Percentiles rank a stretch among this genome's conserved stretches.
phyloP scores from a whole-genome alignment of 1,284 basidiomycete genomes.

The Blastosporella zonata region DNA sequence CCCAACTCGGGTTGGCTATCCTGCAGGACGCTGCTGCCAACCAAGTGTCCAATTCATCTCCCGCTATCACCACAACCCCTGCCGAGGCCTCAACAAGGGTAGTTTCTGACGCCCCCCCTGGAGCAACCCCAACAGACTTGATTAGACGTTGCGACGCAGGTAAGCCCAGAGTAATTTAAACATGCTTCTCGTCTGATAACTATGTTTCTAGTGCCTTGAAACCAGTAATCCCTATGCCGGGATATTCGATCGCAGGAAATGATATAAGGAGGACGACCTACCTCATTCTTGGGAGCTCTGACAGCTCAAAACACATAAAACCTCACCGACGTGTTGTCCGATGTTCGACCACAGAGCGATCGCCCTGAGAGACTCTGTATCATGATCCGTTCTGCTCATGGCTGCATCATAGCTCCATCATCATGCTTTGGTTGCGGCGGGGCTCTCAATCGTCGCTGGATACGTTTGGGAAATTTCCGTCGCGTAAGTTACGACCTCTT shows the following conservation, averaged over 20 bases:
- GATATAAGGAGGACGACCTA: too few relatives aligned
- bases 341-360: too few relatives aligned
- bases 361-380: too few relatives aligned
- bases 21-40: slow-evolving; percentile 6
- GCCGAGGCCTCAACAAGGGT: background rate
- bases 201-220: background rate
- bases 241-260: background rate
- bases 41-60: background rate
- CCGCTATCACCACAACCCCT: background rate
- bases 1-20: slow-evolving; percentile 12
- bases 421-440: too few relatives aligned
- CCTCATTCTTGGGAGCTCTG: too few relatives aligned
- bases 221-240: background rate
- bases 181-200: background rate
- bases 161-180: background rate
- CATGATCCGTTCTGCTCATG: too few relatives aligned
- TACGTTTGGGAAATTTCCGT: too few relatives aligned
- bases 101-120: background rate
- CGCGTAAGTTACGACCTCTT: too few relatives aligned
- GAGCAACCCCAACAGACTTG: background rate
- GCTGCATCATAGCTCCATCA: too few relatives aligned
- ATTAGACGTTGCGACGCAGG: background rate
- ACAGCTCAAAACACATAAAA: too few relatives aligned
- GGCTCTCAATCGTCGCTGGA: too few relatives aligned
- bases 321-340: too few relatives aligned